Evolutionary conservation across 352 stramenopile species (phyloP).

Genomic region (Phytophthora capsici): DNA sequence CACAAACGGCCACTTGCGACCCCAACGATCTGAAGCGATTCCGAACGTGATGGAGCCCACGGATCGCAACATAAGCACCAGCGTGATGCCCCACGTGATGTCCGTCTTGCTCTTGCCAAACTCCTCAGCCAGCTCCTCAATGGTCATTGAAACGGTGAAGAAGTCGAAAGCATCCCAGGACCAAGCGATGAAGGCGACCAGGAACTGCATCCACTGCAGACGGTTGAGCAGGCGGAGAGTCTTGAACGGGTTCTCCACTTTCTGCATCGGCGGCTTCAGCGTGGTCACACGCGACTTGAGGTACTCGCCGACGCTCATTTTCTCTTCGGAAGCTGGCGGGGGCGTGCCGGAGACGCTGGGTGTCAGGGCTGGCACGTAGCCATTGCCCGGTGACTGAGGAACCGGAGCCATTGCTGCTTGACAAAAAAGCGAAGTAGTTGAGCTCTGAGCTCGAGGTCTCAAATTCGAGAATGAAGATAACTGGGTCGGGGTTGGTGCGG

Average conservation of each 20-base stretch:
- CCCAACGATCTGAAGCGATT: slow-evolving; percentile 50
- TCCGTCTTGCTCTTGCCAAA: slow-evolving; percentile 48
- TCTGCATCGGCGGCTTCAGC: slow-evolving; percentile 45
- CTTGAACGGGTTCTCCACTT: slow-evolving; percentile 38
- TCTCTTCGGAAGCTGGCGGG: slow-evolving; percentile 9
- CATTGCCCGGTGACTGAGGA: slow-evolving; percentile 22
- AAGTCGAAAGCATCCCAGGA: slow-evolving; percentile 63
- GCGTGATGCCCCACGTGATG: slow-evolving; percentile 63
- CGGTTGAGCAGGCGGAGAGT: slow-evolving; percentile 31
- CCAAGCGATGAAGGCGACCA: slow-evolving; percentile 46
- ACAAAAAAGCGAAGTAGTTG: not conserved
- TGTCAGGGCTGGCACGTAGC: slow-evolving; percentile 37
- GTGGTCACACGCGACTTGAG: slow-evolving; percentile 37
- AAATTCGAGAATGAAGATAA: slow-evolving; percentile 32
- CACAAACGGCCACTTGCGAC: slow-evolving; percentile 50
- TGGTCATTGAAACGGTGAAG: slow-evolving; percentile 60
- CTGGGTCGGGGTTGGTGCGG: not conserved
- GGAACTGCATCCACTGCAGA: slow-evolving; percentile 47
- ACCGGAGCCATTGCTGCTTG: slow-evolving; percentile 17
- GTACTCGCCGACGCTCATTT: slow-evolving; percentile 44
- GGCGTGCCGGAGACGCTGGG: slow-evolving; percentile 18
- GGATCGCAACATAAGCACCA: slow-evolving; percentile 58
- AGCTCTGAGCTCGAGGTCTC: slow-evolving; percentile 20
- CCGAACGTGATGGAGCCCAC: slow-evolving; percentile 51
- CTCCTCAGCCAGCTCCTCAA: slow-evolving; percentile 50